Conservation (phyloP, 2,329 filamentous ascomycete species). For the Cercospora sp. region DNA sequence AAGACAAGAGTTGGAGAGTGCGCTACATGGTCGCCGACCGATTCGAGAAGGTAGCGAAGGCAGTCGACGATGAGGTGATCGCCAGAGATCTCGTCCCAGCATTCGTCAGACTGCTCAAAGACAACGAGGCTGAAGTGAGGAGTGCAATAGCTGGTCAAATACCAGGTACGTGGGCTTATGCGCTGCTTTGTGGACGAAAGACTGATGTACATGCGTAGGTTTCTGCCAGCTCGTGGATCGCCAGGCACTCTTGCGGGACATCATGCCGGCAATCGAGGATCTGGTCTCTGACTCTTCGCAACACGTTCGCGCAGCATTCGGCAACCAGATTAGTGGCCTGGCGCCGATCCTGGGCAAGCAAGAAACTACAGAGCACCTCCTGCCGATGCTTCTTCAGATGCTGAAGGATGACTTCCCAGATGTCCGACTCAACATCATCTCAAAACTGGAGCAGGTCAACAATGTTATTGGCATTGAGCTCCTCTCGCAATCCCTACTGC, state of each 20-base stretch:
- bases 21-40: slow-evolving; percentile 98
- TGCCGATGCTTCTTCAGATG: slow-evolving; percentile 99
- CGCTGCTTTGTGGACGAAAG: neutral
- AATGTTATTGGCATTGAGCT: slow-evolving; percentile 98
- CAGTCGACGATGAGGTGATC: slow-evolving; percentile 95
- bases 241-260: slow-evolving; percentile 85
- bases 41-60: slow-evolving; percentile 99
- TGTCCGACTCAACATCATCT: slow-evolving; percentile 97
- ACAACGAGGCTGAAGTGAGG: slow-evolving; percentile 95
- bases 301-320: slow-evolving; percentile 91
- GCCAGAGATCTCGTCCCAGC: slow-evolving; percentile 90
- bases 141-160: slow-evolving; percentile 97
- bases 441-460: slow-evolving; percentile 98
- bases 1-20: slow-evolving; percentile 99
- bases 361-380: slow-evolving; percentile 94
- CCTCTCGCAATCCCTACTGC: slow-evolving; percentile 91
- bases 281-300: slow-evolving; percentile 94
- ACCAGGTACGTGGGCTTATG: slow-evolving; percentile 58
- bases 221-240: slow-evolving; percentile 91
- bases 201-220: slow-evolving; percentile 53
- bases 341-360: slow-evolving; percentile 97
- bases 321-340: slow-evolving; percentile 94
- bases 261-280: slow-evolving; percentile 95
- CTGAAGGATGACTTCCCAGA: slow-evolving; percentile 99
- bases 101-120: slow-evolving; percentile 96